A percentile compares a stretch with the other conserved stretches of the same genome.
These are phyloP conservation scores for Termitomyces sp. DNA, from an alignment of 768 basidiomycete species.

Conservation along the genomic window DNA sequence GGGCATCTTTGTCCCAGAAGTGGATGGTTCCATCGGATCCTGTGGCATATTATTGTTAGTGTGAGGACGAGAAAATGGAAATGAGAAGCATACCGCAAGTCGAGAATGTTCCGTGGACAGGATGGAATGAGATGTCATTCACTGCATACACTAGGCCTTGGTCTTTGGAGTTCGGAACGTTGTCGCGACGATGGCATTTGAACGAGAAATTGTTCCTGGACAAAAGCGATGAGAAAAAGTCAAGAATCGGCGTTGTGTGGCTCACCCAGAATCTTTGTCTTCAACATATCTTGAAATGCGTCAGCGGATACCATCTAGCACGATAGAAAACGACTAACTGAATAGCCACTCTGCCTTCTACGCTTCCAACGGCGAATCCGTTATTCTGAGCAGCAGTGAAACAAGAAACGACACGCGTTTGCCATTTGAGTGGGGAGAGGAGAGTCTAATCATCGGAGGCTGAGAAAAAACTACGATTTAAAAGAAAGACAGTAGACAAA, in stretches of 20 bases:
- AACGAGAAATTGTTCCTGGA: slow-evolving; percentile 80
- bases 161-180: slow-evolving; percentile 52
- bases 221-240: not conserved
- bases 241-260: not conserved
- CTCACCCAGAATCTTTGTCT: slow-evolving; percentile 72
- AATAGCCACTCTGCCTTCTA: slow-evolving; percentile 91
- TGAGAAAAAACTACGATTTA: not conserved
- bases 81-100: slow-evolving; percentile 53
- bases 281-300: slow-evolving; percentile 65
- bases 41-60: slow-evolving; percentile 19
- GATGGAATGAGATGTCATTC: slow-evolving; percentile 85
- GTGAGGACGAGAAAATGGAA: slow-evolving; percentile 11
- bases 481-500: slow-evolving; percentile 4
- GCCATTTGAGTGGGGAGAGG: slow-evolving; percentile 88
- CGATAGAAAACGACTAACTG: slow-evolving; percentile 59
- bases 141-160: slow-evolving; percentile 76
- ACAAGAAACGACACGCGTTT: slow-evolving; percentile 83
- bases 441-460: slow-evolving; percentile 51
- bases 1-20: slow-evolving; percentile 94
- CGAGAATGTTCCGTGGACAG: slow-evolving; percentile 79
- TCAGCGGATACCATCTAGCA: not conserved
- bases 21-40: slow-evolving; percentile 85
- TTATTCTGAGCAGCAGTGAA: slow-evolving; percentile 64
- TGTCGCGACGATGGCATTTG: slow-evolving; percentile 72
- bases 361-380: slow-evolving; percentile 82